phyloP scores from a whole-genome alignment of 2,329 filamentous ascomycete genomes.

The Penicillium sp. region DNA sequence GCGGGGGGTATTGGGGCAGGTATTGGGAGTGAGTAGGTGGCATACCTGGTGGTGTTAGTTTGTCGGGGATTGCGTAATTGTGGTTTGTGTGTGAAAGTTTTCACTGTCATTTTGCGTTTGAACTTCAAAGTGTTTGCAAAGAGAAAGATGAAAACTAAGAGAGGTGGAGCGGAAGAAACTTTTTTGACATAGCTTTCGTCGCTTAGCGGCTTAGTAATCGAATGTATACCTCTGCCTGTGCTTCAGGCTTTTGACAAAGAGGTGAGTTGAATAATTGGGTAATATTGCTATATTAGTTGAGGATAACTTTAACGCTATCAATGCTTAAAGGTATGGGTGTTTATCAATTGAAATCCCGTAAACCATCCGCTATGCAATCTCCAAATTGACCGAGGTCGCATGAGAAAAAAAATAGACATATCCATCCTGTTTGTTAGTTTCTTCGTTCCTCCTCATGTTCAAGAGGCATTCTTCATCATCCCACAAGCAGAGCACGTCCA shows the following conservation, averaged over 20 bases:
- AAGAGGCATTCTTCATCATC: slow-evolving; percentile 61
- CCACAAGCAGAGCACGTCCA: slow-evolving; percentile 68
- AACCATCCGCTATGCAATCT: not conserved
- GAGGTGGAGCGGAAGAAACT: not conserved
- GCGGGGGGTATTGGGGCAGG: not conserved
- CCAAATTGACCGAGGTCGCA: not conserved
- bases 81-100: not conserved
- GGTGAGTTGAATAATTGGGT: not conserved
- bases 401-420: no score
- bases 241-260: not conserved
- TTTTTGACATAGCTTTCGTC: not conserved
- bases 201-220: not conserved
- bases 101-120: no score
- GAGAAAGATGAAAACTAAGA: slow-evolving; percentile 9
- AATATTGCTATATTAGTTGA: not conserved
- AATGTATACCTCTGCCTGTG: not conserved
- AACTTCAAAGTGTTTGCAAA: slow-evolving; percentile 1
- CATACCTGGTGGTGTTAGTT: not conserved
- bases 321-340: not conserved
- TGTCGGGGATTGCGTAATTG: not conserved
- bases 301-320: not conserved
- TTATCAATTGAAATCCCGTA: not conserved
- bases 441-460: not conserved
- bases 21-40: not conserved
- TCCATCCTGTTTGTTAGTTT: no score